Evolutionary conservation across 306 rosid genomes (phyloP).

Genomic region (Glycine soja): DNA sequence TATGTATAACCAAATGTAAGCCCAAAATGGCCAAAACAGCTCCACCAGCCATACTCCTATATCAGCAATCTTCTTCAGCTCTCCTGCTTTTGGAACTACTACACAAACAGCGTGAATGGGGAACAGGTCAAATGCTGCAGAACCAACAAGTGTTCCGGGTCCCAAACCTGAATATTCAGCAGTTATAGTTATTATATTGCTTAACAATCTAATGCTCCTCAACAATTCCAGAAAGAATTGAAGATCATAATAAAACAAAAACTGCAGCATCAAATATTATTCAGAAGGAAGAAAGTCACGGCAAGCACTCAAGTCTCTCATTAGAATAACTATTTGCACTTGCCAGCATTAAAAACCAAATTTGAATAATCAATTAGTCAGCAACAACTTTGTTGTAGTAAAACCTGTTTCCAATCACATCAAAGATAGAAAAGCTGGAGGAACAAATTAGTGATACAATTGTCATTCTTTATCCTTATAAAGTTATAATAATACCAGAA

Average conservation of each 20-base stretch:
- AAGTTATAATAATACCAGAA: no score
- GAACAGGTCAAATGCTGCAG: slow-evolving; percentile 97
- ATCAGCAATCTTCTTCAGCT: slow-evolving; percentile 89
- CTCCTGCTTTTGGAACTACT: slow-evolving; percentile 86
- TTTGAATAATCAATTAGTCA: not conserved
- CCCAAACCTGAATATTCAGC: slow-evolving; percentile 79
- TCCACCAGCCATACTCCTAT: slow-evolving; percentile 97
- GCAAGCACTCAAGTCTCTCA: slow-evolving; percentile 17
- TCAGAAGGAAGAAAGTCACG: slow-evolving; percentile 34
- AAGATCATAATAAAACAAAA: slow-evolving; percentile 18
- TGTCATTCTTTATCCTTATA: no score
- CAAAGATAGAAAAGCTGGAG: no score
- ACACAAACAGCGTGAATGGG: slow-evolving; percentile 97
- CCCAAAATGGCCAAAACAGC: slow-evolving; percentile 98
- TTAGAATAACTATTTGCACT: slow-evolving; percentile 30
- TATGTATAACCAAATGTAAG: slow-evolving; percentile 92
- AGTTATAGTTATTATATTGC: slow-evolving; percentile 34
- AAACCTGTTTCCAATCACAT: no score
- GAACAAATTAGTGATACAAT: no score
- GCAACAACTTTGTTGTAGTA: slow-evolving; percentile 11
- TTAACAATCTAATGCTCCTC: slow-evolving; percentile 22
- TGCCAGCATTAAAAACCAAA: not conserved
- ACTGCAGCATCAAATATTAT: slow-evolving; percentile 35
- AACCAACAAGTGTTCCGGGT: slow-evolving; percentile 97
- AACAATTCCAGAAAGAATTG: slow-evolving; percentile 5